Evolutionary conservation across 2,329 filamentous ascomycete species (phyloP).

Genomic region (Paecilomyces sp.): DNA sequence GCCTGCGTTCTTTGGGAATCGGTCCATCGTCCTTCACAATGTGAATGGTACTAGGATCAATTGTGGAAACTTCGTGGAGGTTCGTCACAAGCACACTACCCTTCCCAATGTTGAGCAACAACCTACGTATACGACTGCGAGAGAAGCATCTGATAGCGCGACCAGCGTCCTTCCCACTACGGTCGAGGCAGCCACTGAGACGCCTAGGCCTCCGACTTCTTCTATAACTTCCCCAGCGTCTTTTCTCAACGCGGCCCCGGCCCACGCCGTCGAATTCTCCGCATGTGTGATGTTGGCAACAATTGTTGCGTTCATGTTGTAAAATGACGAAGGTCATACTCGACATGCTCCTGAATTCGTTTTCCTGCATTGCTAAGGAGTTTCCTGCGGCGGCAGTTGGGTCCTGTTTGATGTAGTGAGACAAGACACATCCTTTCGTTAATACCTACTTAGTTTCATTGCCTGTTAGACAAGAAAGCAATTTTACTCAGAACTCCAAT

Average conservation of each 20-base stretch:
- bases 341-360: background rate
- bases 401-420: background rate
- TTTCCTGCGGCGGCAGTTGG: background rate
- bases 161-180: background rate
- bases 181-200: background rate
- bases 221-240: background rate
- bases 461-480: background rate
- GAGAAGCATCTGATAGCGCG: background rate
- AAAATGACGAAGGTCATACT: background rate
- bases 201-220: background rate
- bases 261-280: background rate
- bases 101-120: background rate
- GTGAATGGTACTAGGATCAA: constrained; percentile 47
- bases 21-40: constrained; percentile 48
- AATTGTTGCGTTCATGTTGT: background rate
- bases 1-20: constrained; percentile 47
- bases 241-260: background rate
- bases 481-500: background rate
- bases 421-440: background rate
- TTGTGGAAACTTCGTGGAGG: constrained; percentile 49
- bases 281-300: background rate
- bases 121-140: background rate
- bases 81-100: constrained; percentile 10
- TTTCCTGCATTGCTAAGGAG: background rate
- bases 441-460: background rate